These are phyloP conservation scores for Hymenoscyphus fraxineus DNA, from an alignment of 2,329 filamentous ascomycete genomes.

Conservation along the genomic window DNA sequence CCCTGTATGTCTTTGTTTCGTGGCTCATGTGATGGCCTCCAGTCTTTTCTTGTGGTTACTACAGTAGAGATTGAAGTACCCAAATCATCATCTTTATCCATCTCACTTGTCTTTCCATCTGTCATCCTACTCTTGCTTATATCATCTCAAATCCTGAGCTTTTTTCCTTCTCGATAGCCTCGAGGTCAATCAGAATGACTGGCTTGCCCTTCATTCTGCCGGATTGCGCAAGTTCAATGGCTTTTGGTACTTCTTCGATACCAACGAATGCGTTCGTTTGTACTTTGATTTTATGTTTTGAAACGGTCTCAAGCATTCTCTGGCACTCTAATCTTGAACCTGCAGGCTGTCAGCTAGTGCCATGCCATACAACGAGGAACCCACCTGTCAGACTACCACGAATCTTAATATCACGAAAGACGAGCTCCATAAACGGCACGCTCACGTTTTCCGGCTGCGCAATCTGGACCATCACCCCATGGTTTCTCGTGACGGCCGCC, in stretches of 20 bases:
- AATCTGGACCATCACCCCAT: slow-evolving; percentile 55
- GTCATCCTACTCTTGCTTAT: neutral
- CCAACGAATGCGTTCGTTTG: slow-evolving; percentile 50
- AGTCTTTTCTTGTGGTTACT: neutral
- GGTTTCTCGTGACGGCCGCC: slow-evolving; percentile 55
- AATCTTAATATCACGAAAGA: slow-evolving; percentile 51
- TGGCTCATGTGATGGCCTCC: neutral
- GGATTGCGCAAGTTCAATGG: slow-evolving; percentile 47
- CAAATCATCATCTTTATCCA: too few species aligned
- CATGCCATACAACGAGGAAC: neutral
- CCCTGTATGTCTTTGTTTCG: neutral
- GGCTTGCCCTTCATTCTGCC: slow-evolving; percentile 54
- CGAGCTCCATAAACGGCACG: slow-evolving; percentile 43
- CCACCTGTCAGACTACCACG: slow-evolving; percentile 41
- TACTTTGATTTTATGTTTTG: slow-evolving; percentile 45
- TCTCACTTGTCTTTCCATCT: too few species aligned
- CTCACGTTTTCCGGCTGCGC: slow-evolving; percentile 45
- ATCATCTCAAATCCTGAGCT: neutral
- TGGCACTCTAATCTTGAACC: slow-evolving; percentile 42
- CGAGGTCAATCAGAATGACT: slow-evolving; percentile 48
- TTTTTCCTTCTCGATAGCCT: slow-evolving; percentile 30
- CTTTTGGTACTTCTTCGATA: slow-evolving; percentile 47
- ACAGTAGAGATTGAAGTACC: too few species aligned
- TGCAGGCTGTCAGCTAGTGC: neutral
- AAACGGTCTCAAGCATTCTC: slow-evolving; percentile 46